Conservation (phyloP, 805 yeast genomes). For the Danielia oregonensis region DNA sequence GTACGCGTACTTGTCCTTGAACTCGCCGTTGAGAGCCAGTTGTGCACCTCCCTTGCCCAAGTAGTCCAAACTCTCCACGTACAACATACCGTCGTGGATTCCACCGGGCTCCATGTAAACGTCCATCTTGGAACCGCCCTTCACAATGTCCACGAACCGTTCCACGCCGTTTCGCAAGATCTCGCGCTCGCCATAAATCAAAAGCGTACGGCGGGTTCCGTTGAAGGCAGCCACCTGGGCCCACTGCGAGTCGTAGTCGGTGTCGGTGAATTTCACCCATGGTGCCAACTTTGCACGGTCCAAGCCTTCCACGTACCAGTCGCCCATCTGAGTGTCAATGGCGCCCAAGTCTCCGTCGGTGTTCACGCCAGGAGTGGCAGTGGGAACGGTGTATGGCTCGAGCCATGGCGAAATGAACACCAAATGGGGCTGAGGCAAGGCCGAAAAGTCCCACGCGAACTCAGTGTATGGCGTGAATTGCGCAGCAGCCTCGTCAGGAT, state of each 20-base stretch:
- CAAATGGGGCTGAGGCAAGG: constrained; percentile 27
- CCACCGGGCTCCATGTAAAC: constrained; percentile 29
- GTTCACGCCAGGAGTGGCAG: constrained; percentile 21
- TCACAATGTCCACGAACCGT: constrained; percentile 18
- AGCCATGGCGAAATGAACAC: constrained; percentile 35
- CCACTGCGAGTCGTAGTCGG: constrained; percentile 23
- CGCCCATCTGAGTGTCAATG: constrained; percentile 25
- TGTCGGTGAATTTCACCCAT: constrained; percentile 21
- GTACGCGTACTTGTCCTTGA: constrained; percentile 17
- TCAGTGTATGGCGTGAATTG: constrained; percentile 21
- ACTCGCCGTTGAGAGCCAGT: constrained; percentile 24
- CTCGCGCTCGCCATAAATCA: constrained; percentile 32
- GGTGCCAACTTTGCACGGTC: constrained; percentile 12
- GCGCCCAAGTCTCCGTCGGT: constrained; percentile 33
- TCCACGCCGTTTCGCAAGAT: constrained; percentile 28
- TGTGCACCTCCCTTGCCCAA: constrained; percentile 17
- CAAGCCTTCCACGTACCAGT: constrained; percentile 25
- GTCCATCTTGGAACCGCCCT: constrained; percentile 16
- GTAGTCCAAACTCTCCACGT: constrained; percentile 33
- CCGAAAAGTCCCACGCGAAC: constrained; percentile 16
- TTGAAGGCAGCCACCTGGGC: constrained; percentile 23
- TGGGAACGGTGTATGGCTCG: constrained; percentile 24
- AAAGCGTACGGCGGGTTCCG: constrained; percentile 18
- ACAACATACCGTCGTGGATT: constrained; percentile 31
- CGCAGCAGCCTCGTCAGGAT: constrained; percentile 26